Evolutionary conservation across 202 grass and related monocot genomes (phyloP), one percentile per base, ranked within the genome.

Genomic region (Sporobolus alterniflorus): DNA sequence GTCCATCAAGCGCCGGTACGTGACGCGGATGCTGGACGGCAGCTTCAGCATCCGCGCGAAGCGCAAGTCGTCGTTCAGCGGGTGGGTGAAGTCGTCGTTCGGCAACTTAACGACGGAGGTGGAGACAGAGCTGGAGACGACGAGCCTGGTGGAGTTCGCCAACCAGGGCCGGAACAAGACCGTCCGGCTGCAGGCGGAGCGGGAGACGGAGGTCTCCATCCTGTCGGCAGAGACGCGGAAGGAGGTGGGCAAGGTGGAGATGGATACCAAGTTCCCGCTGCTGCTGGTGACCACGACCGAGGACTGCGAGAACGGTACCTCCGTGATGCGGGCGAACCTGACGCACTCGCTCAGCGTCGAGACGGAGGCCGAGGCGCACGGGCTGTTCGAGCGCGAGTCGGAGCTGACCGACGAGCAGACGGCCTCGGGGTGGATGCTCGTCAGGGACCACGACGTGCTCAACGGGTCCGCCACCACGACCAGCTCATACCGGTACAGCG

Each of bases 51-150:
- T 98, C 73, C 61, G 48, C 9, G 96, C 82, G 31, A 80, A 82
- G 81, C 48, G 92, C 64, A 71, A 82, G 54, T 83, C 64, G 9
- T 36, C 22, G 55, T 78, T 87, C 84, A 84, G 72, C 61, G 96
- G 96, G 33, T 98, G 96, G 96, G 92, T 98, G 63, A 90, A 44
- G 21, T 93, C 82, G 32, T 98, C 96, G 40, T 78, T 90, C 30
- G 93, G 96, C 21, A 98, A 98, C 77, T 74, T 98, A 24, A 95
- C 96, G 11, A 98, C 96, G 10, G 84, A 90, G 56, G 92, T 98
- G 62, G 84, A 78, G 76, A 69, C 84, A 60, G 83, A 89, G 77
- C 20, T 87, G 63, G 74, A 93, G 84, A 78, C 83, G 18, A 87
- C 46, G 42, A 93, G 93, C 73, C 63, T 75, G 39, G 87, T 98